Evolutionary conservation across 2,329 filamentous ascomycete species (phyloP).

Genomic region (Pseudocercospora musae): DNA sequence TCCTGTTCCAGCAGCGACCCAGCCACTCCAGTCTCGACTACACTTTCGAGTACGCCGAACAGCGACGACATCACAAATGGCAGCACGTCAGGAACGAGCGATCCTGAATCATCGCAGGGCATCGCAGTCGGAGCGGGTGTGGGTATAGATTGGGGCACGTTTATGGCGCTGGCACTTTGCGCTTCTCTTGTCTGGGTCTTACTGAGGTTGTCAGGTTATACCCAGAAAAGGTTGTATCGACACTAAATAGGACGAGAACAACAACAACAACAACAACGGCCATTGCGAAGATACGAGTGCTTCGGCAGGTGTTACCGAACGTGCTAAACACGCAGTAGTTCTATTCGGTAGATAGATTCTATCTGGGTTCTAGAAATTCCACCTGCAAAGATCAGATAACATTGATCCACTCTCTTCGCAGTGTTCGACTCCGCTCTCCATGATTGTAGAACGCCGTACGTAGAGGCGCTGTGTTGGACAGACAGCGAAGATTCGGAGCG

Average conservation of each 20-base stretch:
- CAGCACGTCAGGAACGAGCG: not conserved
- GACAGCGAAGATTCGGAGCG: not conserved
- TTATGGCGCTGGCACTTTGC: not conserved
- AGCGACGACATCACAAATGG: not conserved
- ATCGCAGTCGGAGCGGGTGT: not conserved
- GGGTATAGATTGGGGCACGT: not conserved
- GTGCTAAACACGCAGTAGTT: no score
- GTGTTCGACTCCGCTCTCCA: not conserved
- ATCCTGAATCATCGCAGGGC: not conserved
- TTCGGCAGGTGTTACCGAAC: no score
- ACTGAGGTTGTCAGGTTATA: no score
- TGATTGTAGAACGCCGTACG: not conserved
- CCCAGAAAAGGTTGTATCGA: no score
- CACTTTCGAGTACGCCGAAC: not conserved
- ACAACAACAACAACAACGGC: no score
- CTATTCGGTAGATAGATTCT: no score
- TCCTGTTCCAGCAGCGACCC: not conserved
- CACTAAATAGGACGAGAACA: no score
- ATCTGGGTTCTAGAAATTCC: no score
- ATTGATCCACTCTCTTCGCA: no score
- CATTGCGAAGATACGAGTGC: no score
- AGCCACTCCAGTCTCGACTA: not conserved
- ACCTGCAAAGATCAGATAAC: no score
- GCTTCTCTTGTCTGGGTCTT: not conserved
- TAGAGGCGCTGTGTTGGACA: not conserved